These are phyloP conservation scores for Talaromyces sp. DNA, from an alignment of 2,329 filamentous ascomycete species.

Conservation along the genomic window DNA sequence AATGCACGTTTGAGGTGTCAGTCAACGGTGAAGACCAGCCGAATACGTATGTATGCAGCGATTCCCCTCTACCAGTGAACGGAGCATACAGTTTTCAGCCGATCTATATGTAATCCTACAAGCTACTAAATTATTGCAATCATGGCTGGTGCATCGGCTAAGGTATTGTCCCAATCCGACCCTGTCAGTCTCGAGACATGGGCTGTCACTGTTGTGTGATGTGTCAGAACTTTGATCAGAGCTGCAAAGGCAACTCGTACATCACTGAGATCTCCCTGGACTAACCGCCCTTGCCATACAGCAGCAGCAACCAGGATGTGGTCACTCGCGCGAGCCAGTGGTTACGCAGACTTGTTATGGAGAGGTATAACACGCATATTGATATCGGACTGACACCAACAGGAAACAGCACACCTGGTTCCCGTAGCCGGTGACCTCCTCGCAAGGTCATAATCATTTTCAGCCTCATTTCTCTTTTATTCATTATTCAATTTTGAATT, in stretches of 20 bases:
- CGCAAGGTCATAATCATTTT: constrained; percentile 1
- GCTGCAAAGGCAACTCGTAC: background rate
- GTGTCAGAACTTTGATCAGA: background rate
- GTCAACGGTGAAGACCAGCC: background rate
- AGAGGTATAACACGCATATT: background rate
- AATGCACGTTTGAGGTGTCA: constrained; percentile 6
- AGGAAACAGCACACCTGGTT: background rate
- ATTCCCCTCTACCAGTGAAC: background rate
- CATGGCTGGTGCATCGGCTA: background rate
- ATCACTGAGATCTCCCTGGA: background rate
- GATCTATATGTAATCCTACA: background rate
- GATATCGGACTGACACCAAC: background rate
- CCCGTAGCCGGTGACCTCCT: background rate
- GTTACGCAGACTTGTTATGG: background rate
- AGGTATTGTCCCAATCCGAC: background rate
- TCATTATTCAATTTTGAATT: no score
- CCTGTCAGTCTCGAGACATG: background rate
- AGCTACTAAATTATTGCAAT: background rate
- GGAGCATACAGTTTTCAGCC: background rate
- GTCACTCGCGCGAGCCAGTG: background rate
- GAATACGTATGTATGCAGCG: background rate
- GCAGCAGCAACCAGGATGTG: background rate
- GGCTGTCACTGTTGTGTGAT: background rate
- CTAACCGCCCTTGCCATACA: constrained; percentile 1
- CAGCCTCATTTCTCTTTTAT: background rate